Evolutionary conservation across 306 rosid species (phyloP), one percentile per base, ranked within the genome.

Genomic region (Citrullus amarus): DNA sequence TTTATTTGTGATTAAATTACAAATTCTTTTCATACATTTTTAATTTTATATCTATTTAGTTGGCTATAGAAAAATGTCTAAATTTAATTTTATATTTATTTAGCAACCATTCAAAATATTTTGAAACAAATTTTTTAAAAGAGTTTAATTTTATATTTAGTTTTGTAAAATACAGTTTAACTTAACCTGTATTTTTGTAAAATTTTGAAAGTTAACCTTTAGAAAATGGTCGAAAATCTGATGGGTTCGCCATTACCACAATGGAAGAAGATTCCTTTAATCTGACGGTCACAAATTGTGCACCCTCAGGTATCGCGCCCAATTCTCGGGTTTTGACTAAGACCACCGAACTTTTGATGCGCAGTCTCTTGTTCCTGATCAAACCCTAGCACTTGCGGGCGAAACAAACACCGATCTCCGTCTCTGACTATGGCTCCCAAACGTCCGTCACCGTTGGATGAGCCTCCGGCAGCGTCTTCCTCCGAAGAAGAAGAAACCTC

Each of bases 391-490:
- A 70, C 53, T 58, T 11, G 48, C 50, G 65, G 17, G 54, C 1
- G 14, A 22, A 22, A 54, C 78, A 65, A 79, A 30, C 78, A 38
- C 57, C 55, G 61, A 51, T 65, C 79, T 55, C 73, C 54, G 22
- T 60, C 80, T 46, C 41, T 57, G 50, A 13, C 32, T 0, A 93
- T 93, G 97, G 89, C 89, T 4, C 89, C 82, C n/a, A 89, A 89
- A 73, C 92, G 97, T 18, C 76, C 85, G 2, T 86, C 96, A 22
- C 91, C 88, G 16, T 80, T 90, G 7, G 92, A 92, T 9, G 90
- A 90, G 0, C 96, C 96, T 3, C 96, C 97, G 25, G 85, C 96
- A 0, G 92, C 92, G 62, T 83, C 93, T 51, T 87, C 96, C 1
- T 81, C 88, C 0, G 82, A 76, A 28, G 83, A 71, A 28, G 89